Percentiles rank a stretch among this genome's conserved stretches.
These are phyloP conservation scores for Euphorbia pulcherrima DNA, from an alignment of 345 rosid genomes.

Conservation along the genomic window DNA sequence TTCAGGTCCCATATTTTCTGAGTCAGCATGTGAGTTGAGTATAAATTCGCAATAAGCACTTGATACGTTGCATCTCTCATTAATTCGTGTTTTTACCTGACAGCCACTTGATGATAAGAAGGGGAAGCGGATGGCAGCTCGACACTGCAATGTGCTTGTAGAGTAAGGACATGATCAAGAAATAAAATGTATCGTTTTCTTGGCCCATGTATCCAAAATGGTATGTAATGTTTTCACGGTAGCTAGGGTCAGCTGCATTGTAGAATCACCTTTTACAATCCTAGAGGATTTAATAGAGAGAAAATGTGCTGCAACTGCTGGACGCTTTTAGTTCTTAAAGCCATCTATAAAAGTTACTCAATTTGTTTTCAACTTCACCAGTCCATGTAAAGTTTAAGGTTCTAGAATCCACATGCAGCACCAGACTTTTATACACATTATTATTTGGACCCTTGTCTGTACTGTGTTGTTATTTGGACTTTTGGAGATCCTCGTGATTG, in stretches of 20 bases:
- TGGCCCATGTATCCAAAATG: not conserved
- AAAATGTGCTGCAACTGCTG: not conserved
- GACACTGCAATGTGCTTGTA: constrained; percentile 43
- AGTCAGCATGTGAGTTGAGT: constrained; percentile 41
- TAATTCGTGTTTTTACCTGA: constrained; percentile 11
- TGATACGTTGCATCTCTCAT: not conserved
- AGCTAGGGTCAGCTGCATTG: constrained; percentile 1
- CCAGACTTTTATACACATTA: not conserved
- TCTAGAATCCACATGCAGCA: not conserved
- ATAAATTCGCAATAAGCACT: not conserved
- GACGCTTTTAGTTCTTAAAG: not conserved
- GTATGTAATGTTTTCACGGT: not conserved
- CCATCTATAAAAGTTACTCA: not conserved
- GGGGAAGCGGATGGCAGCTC: constrained; percentile 33
- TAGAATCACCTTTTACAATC: constrained; percentile 2
- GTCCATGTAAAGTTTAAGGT: not conserved
- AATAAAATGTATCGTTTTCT: not conserved
- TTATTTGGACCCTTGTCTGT: not conserved
- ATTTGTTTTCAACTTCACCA: not conserved
- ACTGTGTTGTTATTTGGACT: not conserved
- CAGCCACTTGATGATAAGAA: constrained; percentile 42
- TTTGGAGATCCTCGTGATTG: not conserved
- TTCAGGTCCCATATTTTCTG: constrained; percentile 52
- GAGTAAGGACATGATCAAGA: constrained; percentile 17
- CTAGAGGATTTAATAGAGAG: not conserved